Conservation (phyloP, 768 basidiomycete genomes). For the Gautieria morchelliformis region DNA sequence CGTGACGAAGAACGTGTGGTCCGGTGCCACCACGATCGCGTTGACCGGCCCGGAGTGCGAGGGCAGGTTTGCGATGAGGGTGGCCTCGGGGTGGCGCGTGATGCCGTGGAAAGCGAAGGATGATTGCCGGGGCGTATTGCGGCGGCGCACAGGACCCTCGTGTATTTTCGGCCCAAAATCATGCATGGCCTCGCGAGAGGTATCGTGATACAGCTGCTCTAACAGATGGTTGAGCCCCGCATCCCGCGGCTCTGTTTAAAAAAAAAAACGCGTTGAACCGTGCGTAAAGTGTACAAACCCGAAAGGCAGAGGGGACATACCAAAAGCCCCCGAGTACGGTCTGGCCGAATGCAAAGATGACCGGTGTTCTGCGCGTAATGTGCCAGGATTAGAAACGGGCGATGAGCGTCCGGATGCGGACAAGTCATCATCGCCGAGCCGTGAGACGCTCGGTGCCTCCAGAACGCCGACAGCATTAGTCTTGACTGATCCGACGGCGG, state of each 20-base stretch:
- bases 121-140: slow-evolving; percentile 60
- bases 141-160: slow-evolving; percentile 70
- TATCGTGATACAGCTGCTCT: slow-evolving; percentile 77
- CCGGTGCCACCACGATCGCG: slow-evolving; percentile 79
- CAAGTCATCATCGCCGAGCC: slow-evolving; percentile 38
- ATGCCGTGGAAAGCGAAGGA: slow-evolving; percentile 58
- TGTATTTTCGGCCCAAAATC: slow-evolving; percentile 90
- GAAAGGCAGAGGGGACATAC: slow-evolving; percentile 28
- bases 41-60: slow-evolving; percentile 79
- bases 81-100: slow-evolving; percentile 58
- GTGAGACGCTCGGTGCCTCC: slow-evolving; percentile 63
- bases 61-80: slow-evolving; percentile 72
- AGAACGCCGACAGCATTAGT: slow-evolving; percentile 75
- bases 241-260: slow-evolving; percentile 69
- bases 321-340: slow-evolving; percentile 33
- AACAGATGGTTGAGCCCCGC: slow-evolving; percentile 81
- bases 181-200: slow-evolving; percentile 62
- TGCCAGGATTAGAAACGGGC: slow-evolving; percentile 55
- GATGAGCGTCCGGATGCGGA: slow-evolving; percentile 63
- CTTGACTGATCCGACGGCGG: slow-evolving; percentile 80
- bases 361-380: slow-evolving; percentile 35
- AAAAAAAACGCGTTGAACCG: not conserved
- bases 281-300: too few species aligned
- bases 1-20: slow-evolving; percentile 72
- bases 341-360: slow-evolving; percentile 37